Conservation (phyloP, 441 rosid genomes). For the Populus hybrid region DNA sequence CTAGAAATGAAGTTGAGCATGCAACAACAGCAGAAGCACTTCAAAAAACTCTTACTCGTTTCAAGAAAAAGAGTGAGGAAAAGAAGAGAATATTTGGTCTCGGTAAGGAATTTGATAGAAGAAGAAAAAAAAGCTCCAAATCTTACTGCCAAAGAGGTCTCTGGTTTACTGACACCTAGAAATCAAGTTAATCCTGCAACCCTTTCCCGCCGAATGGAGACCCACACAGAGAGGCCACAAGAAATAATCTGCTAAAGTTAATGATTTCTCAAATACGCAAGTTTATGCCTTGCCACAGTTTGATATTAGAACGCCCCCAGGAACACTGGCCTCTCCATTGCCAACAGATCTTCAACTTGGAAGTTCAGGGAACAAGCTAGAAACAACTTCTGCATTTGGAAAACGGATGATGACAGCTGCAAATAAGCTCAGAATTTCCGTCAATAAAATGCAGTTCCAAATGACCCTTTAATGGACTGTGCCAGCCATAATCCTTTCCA, state of each 20-base stretch:
- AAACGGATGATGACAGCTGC: constrained; percentile 47
- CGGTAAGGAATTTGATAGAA: neutral
- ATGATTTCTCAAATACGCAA: constrained; percentile 1
- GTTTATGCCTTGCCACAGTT: neutral
- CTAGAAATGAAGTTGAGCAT: neutral
- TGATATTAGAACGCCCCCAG: constrained; percentile 16
- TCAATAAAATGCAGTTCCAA: constrained; percentile 14
- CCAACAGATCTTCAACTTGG: constrained; percentile 2
- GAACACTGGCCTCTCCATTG: neutral
- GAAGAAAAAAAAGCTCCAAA: neutral
- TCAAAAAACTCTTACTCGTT: neutral
- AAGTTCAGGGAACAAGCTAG: constrained; percentile 10
- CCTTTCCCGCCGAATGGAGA: constrained; percentile 10
- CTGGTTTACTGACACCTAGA: neutral
- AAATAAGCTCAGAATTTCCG: constrained; percentile 39
- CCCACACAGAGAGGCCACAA: constrained; percentile 13
- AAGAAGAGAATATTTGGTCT: neutral
- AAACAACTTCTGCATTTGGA: constrained; percentile 34
- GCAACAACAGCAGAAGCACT: neutral
- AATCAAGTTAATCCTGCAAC: neutral
- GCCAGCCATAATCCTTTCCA: too few species aligned
- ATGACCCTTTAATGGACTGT: too few species aligned
- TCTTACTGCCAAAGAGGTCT: neutral
- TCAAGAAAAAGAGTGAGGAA: constrained; percentile 12
- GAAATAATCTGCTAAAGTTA: constrained; percentile 14